Conservation (phyloP, 2,329 filamentous ascomycete genomes). For the Thermothelomyces thermophilus region DNA sequence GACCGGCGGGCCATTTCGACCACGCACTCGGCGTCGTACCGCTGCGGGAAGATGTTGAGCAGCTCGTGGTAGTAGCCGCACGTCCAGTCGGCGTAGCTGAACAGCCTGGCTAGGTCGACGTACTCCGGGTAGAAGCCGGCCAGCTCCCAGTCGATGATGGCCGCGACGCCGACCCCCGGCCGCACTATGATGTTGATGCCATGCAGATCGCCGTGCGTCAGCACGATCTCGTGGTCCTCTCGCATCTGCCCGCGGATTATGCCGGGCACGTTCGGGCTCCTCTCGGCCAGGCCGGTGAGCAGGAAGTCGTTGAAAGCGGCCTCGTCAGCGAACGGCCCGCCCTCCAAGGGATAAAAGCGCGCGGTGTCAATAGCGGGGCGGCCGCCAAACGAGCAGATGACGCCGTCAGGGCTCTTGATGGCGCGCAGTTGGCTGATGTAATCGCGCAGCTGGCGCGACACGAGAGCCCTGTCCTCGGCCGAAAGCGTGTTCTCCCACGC, state of each 20-base stretch:
- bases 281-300: neutral
- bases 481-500: neutral
- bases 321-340: conserved; percentile 1
- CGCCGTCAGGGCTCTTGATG: conserved; percentile 2
- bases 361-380: neutral
- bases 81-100: neutral
- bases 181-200: neutral
- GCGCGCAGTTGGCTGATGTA: conserved; percentile 1
- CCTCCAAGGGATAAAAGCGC: neutral
- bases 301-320: conserved; percentile 2
- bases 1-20: too few relatives aligned
- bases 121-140: conserved; percentile 1
- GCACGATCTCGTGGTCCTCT: neutral
- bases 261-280: neutral
- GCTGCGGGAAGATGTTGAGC: neutral
- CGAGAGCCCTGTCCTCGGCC: neutral
- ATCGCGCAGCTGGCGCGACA: neutral
- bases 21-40: neutral
- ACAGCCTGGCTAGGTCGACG: neutral
- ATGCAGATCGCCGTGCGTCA: neutral
- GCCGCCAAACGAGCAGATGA: conserved; percentile 1
- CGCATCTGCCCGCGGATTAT: conserved; percentile 1
- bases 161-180: neutral
- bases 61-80: neutral
- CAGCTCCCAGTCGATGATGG: neutral